Base-by-base conservation (phyloP, 345 rosid species). In the Rhodamnia rubescens region DNA sequence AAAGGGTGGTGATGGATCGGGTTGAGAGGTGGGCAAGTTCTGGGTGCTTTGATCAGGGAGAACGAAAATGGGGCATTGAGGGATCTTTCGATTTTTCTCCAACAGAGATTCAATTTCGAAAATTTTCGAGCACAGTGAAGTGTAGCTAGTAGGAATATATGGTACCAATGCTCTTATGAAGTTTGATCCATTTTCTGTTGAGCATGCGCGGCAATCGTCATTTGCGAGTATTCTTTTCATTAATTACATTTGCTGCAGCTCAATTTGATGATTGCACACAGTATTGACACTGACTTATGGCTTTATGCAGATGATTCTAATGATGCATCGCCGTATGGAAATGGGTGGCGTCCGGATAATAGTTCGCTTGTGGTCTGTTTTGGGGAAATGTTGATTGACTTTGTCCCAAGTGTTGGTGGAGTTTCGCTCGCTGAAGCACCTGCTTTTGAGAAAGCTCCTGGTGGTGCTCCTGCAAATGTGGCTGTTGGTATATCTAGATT, bases 381-480 rank as follows among this genome's bases (percentile, higher is more conserved):
- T 69, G 99, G 99, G 74, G 99, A 98, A 85, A 92, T 96, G 97
- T 89, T 98, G 91, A 98, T 98, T 1, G 99, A 98, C 89, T 96
- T 98, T 86, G 99, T 98, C 12, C 99, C 99, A 18, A 94, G 98
- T 13, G 95, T 95, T 53, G 91, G 86, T 22, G 98, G 97, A 80
- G 98, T 96, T 83, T 98, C 99, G 57, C 93, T 96, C 3, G 99
- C 98, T 42, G 98, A 96, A 91, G 99, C 99, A 86, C 97, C 98
- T 21, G 96, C 96, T 85, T 98, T 98, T 93, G 93, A 93, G 94
- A 96, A 94, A 92, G 96, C 99, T 87, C 93, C 99, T 26, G 99
- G 99, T 20, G 99, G 99, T 44, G 99, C 99, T 88, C 99, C 99
- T 85, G 99, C 99, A 8, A 98, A 98, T 89, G 99, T 98, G 85